phyloP scores from a whole-genome alignment of 2,329 filamentous ascomycete species.

The Trichoderma sp. region DNA sequence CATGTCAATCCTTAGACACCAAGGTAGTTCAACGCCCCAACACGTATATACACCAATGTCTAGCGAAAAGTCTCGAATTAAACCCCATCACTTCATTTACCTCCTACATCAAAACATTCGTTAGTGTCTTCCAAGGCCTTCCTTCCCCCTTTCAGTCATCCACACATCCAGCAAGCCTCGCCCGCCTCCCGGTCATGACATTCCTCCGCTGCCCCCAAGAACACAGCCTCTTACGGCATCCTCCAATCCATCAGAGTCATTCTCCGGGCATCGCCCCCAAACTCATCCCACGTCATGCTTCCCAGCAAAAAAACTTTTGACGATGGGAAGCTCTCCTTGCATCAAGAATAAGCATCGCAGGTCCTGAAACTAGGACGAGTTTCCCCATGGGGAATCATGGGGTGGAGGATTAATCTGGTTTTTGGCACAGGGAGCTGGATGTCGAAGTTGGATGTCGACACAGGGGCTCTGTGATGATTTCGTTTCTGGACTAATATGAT shows the following conservation, averaged over 20 bases:
- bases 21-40: neutral
- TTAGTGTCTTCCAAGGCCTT: neutral
- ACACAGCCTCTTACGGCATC: conserved; percentile 43
- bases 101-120: neutral
- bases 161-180: conserved; percentile 47
- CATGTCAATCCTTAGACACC: neutral
- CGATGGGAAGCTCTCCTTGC: neutral
- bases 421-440: neutral
- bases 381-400: neutral
- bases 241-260: conserved; percentile 45
- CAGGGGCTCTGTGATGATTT: neutral
- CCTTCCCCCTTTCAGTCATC: conserved; percentile 31
- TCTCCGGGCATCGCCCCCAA: conserved; percentile 41
- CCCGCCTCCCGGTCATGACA: conserved; percentile 36
- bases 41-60: conserved; percentile 41
- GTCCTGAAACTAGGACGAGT: neutral
- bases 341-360: neutral
- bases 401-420: neutral
- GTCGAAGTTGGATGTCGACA: neutral
- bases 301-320: conserved; percentile 24
- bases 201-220: conserved; percentile 44
- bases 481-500: neutral
- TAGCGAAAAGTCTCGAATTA: conserved; percentile 36
- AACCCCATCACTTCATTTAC: neutral
- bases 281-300: conserved; percentile 46